Base-by-base conservation (phyloP, 139 green algal species). In the Penium margaritaceum region DNA sequence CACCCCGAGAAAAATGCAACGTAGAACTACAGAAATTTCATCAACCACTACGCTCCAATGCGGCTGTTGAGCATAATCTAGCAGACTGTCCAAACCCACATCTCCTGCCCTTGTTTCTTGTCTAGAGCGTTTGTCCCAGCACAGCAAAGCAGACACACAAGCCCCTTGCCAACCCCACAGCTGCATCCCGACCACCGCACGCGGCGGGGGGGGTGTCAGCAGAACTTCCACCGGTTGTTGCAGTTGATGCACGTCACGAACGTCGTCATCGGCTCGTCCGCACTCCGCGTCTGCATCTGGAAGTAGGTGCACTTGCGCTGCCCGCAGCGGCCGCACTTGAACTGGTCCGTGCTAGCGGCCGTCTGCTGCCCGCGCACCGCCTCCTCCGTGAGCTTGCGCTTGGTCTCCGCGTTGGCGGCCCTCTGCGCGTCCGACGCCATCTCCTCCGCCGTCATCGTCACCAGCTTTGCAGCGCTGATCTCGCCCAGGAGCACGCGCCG, bases 161-260 rank as follows among this genome's bases (percentile, higher is more conserved):
- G n/a, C n/a, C n/a, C n/a, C n/a, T n/a, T n/a, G n/a, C n/a, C n/a
- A n/a, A n/a, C n/a, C n/a, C n/a, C n/a, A n/a, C n/a, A n/a, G n/a
- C n/a, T n/a, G n/a, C n/a, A n/a, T n/a, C n/a, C n/a, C n/a, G n/a
- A n/a, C n/a, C n/a, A n/a, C n/a, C n/a, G n/a, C n/a, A n/a, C n/a
- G n/a, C n/a, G n/a, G n/a, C n/a, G n/a, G n/a, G n/a, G n/a, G n/a
- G n/a, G n/a, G n/a, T n/a, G n/a, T n/a, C n/a, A 96, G 76, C 90
- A 93, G 80, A 96, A 96, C 78, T 96, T 96, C 91, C 90, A 96
- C 7, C 89, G 77, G 63, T 96, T 93, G 35, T 83, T 80, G 84
- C 93, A 98, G 58, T 88, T 86, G 14, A 80, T 32, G 72, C 87
- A 94, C 1, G 83, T 90, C 35, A 96, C 91, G 74, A 95, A 91